Evolutionary conservation across 1,284 basidiomycete species (phyloP).

Genomic region (Pyrrhoderma noxium): DNA sequence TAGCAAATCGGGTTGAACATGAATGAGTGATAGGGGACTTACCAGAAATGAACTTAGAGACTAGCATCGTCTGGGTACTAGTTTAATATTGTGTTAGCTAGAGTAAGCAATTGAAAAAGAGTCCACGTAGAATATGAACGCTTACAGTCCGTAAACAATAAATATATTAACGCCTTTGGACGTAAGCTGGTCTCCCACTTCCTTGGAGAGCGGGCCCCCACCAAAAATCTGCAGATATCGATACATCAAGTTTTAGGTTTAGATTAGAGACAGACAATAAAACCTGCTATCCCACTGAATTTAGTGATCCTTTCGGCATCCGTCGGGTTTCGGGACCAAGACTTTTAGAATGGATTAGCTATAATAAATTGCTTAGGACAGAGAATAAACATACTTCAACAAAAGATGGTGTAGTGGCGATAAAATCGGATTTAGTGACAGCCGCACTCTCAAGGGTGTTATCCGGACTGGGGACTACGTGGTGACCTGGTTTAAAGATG

Average conservation of each 20-base stretch:
- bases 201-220: slow-evolving; percentile 25
- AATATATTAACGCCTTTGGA: slow-evolving; percentile 22
- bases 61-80: slow-evolving; percentile 9
- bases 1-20: too few species aligned
- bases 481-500: slow-evolving; percentile 23
- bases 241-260: not conserved
- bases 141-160: slow-evolving; percentile 24
- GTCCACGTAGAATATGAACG: not conserved
- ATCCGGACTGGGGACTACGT: slow-evolving; percentile 24
- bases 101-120: slow-evolving; percentile 19
- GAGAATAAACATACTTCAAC: slow-evolving; percentile 24
- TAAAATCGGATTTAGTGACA: slow-evolving; percentile 20
- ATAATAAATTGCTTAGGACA: not conserved
- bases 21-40: not conserved
- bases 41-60: slow-evolving; percentile 19
- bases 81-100: slow-evolving; percentile 18
- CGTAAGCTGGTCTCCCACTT: slow-evolving; percentile 24
- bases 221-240: slow-evolving; percentile 24
- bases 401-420: slow-evolving; percentile 25
- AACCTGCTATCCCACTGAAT: not conserved
- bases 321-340: slow-evolving; percentile 6
- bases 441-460: slow-evolving; percentile 21
- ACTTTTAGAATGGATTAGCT: not conserved
- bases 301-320: not conserved
- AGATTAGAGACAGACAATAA: slow-evolving; percentile 13